Conservation (phyloP, 768 basidiomycete species). For the Amanita rimosa region DNA sequence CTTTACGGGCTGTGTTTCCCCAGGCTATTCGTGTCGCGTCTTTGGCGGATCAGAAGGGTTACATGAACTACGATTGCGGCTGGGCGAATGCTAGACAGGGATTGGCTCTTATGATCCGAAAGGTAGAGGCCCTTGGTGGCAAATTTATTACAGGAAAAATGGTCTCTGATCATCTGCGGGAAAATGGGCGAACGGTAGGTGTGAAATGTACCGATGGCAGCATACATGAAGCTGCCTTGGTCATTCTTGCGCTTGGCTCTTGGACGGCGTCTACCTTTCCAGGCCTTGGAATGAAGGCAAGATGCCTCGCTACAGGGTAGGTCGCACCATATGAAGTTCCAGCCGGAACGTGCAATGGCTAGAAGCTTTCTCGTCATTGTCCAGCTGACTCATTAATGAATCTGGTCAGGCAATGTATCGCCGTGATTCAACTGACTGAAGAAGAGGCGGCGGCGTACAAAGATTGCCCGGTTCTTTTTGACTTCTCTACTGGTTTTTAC, state of each 20-base stretch:
- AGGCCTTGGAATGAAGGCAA: slow-evolving; percentile 33
- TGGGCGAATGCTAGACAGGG: slow-evolving; percentile 79
- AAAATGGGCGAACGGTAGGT: slow-evolving; percentile 34
- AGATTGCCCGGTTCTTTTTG: slow-evolving; percentile 56
- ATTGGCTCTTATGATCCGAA: slow-evolving; percentile 38
- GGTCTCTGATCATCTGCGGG: slow-evolving; percentile 37
- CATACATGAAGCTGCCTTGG: slow-evolving; percentile 40
- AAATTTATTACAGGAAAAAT: slow-evolving; percentile 45
- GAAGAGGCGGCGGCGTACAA: slow-evolving; percentile 59
- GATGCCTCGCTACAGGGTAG: slow-evolving; percentile 76
- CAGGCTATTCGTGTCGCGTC: slow-evolving; percentile 21
- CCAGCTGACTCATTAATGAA: background rate
- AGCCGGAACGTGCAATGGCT: background rate
- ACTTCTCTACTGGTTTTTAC: slow-evolving; percentile 71
- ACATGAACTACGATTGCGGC: slow-evolving; percentile 67
- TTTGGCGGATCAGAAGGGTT: slow-evolving; percentile 36
- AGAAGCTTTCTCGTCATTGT: background rate
- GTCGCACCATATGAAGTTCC: slow-evolving; percentile 8
- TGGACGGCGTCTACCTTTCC: slow-evolving; percentile 83
- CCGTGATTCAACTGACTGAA: slow-evolving; percentile 58
- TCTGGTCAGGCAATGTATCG: slow-evolving; percentile 62
- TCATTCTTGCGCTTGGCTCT: slow-evolving; percentile 66
- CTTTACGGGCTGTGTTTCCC: slow-evolving; percentile 40
- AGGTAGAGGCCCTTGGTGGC: slow-evolving; percentile 50
- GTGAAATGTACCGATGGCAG: slow-evolving; percentile 54